phyloP scores from a whole-genome alignment of 257 asterid species.

The Rauvolfia tetraphylla region DNA sequence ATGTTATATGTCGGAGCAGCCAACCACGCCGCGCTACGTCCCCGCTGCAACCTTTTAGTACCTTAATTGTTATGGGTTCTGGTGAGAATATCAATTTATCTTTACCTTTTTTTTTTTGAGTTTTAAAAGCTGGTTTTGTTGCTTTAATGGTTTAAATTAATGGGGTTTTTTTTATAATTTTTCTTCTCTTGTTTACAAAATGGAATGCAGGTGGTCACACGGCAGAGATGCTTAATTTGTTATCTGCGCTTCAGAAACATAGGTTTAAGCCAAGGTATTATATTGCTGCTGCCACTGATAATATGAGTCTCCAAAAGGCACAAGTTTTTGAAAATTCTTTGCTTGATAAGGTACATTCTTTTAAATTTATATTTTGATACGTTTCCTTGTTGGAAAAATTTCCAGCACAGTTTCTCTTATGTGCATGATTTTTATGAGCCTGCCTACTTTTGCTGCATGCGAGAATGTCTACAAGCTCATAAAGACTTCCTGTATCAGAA shows the following conservation, averaged over 20 bases:
- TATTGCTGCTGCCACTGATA: slow-evolving; percentile 94
- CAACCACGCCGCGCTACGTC: slow-evolving; percentile 30
- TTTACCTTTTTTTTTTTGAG: background rate
- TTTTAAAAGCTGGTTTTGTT: background rate
- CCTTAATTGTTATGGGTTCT: slow-evolving; percentile 77
- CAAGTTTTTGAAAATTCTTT: slow-evolving; percentile 58
- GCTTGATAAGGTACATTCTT: slow-evolving; percentile 43
- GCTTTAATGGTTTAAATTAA: background rate
- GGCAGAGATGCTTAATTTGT: slow-evolving; percentile 86
- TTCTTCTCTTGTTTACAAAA: background rate
- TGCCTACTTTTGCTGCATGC: too few relatives aligned
- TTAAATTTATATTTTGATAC: too few relatives aligned
- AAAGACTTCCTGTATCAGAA: too few relatives aligned
- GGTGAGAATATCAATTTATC: slow-evolving; percentile 33
- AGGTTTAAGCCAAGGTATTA: slow-evolving; percentile 68
- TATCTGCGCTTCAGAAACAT: slow-evolving; percentile 60
- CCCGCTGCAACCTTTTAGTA: slow-evolving; percentile 41
- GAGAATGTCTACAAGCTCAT: too few relatives aligned
- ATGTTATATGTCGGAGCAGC: slow-evolving; percentile 40
- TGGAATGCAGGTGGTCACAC: slow-evolving; percentile 80
- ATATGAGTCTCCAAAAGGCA: slow-evolving; percentile 95
- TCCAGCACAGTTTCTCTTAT: too few relatives aligned
- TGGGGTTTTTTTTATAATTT: background rate
- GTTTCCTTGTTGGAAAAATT: too few relatives aligned
- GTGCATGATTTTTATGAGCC: too few relatives aligned